A percentile compares a stretch with the other conserved stretches of the same genome.
phyloP scores from a whole-genome alignment of 106 monocot species.

The Vanilla planifolia region DNA sequence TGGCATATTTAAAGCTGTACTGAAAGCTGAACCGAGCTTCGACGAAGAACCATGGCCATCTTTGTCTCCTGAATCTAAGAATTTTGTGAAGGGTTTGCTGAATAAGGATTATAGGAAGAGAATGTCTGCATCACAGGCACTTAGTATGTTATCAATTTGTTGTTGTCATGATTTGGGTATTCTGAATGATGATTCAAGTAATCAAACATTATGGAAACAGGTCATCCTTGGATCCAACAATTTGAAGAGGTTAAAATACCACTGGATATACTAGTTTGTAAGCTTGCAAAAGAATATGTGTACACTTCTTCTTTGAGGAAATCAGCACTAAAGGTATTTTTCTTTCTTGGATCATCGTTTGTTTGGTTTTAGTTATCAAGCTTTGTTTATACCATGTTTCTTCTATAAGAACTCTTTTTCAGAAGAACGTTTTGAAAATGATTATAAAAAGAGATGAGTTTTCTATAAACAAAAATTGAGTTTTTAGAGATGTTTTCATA shows the following conservation, averaged over 20 bases:
- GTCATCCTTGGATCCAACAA: constrained; percentile 79
- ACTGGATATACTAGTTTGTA: constrained; percentile 75
- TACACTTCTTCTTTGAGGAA: constrained; percentile 73
- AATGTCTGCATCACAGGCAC: constrained; percentile 72
- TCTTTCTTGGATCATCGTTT: too few species aligned
- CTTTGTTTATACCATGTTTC: too few species aligned
- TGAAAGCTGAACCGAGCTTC: constrained; percentile 90
- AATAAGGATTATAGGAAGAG: constrained; percentile 86
- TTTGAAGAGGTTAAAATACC: constrained; percentile 63
- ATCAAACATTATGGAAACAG: constrained; percentile 21
- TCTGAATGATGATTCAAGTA: not conserved
- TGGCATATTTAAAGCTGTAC: constrained; percentile 89
- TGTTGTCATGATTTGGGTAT: not conserved
- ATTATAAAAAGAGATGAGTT: too few species aligned
- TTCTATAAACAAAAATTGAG: too few species aligned
- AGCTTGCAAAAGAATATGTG: constrained; percentile 67
- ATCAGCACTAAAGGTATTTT: constrained; percentile 68
- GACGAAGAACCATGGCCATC: constrained; percentile 72
- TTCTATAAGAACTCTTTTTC: too few species aligned
- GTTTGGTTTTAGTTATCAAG: too few species aligned
- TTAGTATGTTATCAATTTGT: constrained; percentile 28
- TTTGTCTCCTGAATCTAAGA: constrained; percentile 38
- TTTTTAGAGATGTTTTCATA: too few species aligned
- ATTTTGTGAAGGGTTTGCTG: constrained; percentile 47
- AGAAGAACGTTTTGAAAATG: too few species aligned